These are phyloP conservation scores for Staphylotrichum tortipilum DNA, from an alignment of 495 filamentous ascomycete species.

Conservation along the genomic window DNA sequence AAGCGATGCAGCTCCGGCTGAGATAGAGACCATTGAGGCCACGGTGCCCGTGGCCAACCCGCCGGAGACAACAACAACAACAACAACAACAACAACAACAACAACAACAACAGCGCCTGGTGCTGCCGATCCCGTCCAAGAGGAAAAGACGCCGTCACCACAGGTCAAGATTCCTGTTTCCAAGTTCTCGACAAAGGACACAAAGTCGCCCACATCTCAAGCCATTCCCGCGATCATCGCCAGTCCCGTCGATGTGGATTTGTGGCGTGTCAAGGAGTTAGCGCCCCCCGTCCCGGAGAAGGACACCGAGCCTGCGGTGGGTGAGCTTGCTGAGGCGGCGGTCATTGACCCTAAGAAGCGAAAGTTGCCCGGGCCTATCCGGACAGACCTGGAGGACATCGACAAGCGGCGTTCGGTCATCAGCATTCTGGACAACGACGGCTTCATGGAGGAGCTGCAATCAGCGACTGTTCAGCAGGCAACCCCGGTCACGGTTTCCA, in stretches of 20 bases:
- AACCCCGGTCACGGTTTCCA: slow-evolving; percentile 70
- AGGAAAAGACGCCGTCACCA: slow-evolving; percentile 5
- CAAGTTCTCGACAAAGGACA: slow-evolving; percentile 41
- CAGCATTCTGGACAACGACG: slow-evolving; percentile 71
- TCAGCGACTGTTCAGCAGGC: slow-evolving; percentile 76
- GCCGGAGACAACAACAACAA: not conserved
- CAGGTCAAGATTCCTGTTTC: slow-evolving; percentile 36
- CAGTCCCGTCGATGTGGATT: not conserved
- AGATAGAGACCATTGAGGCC: not conserved
- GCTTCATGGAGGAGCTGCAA: slow-evolving; percentile 81
- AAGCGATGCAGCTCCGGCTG: not conserved
- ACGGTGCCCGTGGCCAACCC: not conserved
- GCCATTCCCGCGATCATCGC: slow-evolving; percentile 13
- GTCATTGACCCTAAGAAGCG: slow-evolving; percentile 20
- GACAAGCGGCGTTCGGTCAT: slow-evolving; percentile 52
- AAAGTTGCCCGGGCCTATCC: slow-evolving; percentile 47
- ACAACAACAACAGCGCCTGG: too few relatives aligned
- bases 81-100: too few relatives aligned
- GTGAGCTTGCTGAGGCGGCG: not conserved
- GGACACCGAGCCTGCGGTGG: not conserved
- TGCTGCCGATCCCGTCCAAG: not conserved
- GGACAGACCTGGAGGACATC: slow-evolving; percentile 35
- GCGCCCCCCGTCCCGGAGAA: not conserved
- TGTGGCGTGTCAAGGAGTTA: not conserved
- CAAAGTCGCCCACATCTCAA: slow-evolving; percentile 7